phyloP scores from a whole-genome alignment of 257 asterid species.

The Scutellaria galericulata region DNA sequence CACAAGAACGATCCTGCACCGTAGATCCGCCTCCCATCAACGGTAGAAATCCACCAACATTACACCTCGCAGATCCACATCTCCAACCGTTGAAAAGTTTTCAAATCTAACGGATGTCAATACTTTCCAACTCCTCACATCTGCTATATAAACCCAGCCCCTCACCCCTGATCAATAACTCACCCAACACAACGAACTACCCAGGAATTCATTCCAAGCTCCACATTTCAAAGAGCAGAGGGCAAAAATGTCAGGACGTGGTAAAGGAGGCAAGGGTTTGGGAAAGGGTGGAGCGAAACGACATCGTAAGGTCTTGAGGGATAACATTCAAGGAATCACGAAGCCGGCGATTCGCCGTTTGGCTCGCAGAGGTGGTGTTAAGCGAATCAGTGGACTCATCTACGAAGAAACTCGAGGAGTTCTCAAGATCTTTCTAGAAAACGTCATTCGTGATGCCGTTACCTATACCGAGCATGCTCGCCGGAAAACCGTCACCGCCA shows the following conservation, averaged over 20 bases:
- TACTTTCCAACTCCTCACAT: neutral
- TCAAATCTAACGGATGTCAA: slow-evolving; percentile 34
- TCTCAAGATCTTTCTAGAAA: slow-evolving; percentile 53
- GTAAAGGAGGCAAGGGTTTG: slow-evolving; percentile 64
- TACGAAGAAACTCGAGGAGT: slow-evolving; percentile 61
- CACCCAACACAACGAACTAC: too few species aligned
- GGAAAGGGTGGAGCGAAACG: slow-evolving; percentile 68
- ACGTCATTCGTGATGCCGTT: slow-evolving; percentile 55
- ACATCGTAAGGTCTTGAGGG: slow-evolving; percentile 58
- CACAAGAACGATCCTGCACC: neutral
- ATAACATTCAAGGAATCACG: slow-evolving; percentile 57
- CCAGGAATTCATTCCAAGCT: neutral
- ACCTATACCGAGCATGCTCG: slow-evolving; percentile 62
- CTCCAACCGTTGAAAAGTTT: slow-evolving; percentile 20
- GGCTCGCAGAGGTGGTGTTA: slow-evolving; percentile 60
- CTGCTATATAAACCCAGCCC: slow-evolving; percentile 25
- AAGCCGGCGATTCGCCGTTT: slow-evolving; percentile 55
- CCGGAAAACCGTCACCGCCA: slow-evolving; percentile 58
- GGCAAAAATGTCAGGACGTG: slow-evolving; percentile 53
- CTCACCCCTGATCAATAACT: neutral
- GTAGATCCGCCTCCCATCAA: slow-evolving; percentile 35
- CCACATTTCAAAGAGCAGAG: neutral
- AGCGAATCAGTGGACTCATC: slow-evolving; percentile 60
- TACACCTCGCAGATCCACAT: slow-evolving; percentile 30
- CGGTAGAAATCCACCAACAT: slow-evolving; percentile 11